These are phyloP conservation scores for Cercospora zeina DNA, from an alignment of 2,329 filamentous ascomycete genomes.

Conservation along the genomic window DNA sequence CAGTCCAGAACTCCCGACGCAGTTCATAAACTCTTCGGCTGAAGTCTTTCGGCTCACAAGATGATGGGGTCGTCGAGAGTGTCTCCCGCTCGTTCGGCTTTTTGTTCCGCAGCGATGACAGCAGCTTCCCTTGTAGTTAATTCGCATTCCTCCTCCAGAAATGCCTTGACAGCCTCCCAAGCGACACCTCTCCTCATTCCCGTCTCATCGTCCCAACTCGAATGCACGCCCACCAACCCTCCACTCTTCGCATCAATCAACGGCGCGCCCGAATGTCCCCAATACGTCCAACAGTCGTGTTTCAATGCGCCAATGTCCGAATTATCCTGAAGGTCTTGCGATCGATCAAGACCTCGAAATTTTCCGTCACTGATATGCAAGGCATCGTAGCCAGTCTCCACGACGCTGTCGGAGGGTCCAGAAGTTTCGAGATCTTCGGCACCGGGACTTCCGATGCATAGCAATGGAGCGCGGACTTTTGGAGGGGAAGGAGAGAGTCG, in stretches of 20 bases:
- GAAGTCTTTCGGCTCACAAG: neutral
- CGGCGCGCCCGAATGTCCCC: constrained; percentile 57
- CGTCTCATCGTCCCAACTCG: constrained; percentile 56
- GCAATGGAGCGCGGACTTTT: constrained; percentile 27
- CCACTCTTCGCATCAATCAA: constrained; percentile 47
- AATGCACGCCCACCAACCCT: constrained; percentile 54
- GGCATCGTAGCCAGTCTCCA: constrained; percentile 50
- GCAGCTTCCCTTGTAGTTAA: too few species aligned
- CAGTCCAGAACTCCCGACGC: neutral
- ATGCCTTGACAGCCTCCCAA: constrained; percentile 48
- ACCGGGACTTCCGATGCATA: constrained; percentile 48
- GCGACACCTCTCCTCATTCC: constrained; percentile 54
- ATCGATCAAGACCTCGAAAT: constrained; percentile 45
- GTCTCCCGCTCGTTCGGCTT: neutral
- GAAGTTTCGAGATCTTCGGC: constrained; percentile 48
- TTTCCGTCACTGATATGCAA: constrained; percentile 50
- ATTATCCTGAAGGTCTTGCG: constrained; percentile 53
- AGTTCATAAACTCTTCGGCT: neutral
- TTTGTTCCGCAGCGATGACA: neutral
- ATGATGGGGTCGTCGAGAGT: neutral
- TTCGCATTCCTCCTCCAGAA: constrained; percentile 35
- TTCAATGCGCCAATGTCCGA: constrained; percentile 54
- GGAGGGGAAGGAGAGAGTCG: constrained; percentile 21
- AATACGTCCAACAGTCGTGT: constrained; percentile 60
- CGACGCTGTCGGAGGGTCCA: constrained; percentile 32